phyloP scores from a whole-genome alignment of 139 green algal genomes.

The Auxenochlorella pyrenoidosa region DNA sequence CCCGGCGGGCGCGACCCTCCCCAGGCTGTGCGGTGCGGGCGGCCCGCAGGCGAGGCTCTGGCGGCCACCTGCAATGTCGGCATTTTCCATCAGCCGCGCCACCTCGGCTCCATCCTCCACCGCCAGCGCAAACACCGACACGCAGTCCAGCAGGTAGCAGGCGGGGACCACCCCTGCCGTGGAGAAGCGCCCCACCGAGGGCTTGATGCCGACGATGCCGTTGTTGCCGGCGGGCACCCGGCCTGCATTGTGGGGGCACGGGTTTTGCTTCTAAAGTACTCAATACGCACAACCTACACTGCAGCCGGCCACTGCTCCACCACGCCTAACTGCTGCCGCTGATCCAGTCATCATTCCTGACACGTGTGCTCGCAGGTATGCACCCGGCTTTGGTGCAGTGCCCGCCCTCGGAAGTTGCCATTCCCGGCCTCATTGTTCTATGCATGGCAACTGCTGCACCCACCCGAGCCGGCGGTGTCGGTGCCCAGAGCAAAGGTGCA shows the following conservation, averaged over 20 bases:
- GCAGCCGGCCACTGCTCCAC: neutral
- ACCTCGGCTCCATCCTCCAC: constrained; percentile 67
- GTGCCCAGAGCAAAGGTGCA: constrained; percentile 85
- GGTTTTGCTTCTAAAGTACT: too few species aligned
- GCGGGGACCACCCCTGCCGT: constrained; percentile 73
- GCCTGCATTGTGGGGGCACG: constrained; percentile 26
- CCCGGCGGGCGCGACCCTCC: too few species aligned
- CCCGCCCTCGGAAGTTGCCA: too few species aligned
- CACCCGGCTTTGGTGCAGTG: too few species aligned
- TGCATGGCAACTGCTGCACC: neutral
- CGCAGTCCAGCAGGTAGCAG: constrained; percentile 78
- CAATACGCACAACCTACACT: neutral
- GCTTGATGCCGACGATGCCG: constrained; percentile 84
- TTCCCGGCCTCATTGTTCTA: too few species aligned
- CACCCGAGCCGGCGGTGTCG: constrained; percentile 81
- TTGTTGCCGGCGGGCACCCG: constrained; percentile 74
- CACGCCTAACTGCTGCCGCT: too few species aligned
- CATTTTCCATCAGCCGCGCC: constrained; percentile 55
- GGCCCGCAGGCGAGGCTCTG: neutral
- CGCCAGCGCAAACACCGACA: constrained; percentile 73
- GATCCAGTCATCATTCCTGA: too few species aligned
- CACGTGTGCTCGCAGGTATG: too few species aligned
- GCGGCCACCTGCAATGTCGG: constrained; percentile 7
- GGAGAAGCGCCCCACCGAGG: constrained; percentile 68
- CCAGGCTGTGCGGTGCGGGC: neutral